Conservation (phyloP, 768 basidiomycete genomes). For the Amanita thiersii region DNA sequence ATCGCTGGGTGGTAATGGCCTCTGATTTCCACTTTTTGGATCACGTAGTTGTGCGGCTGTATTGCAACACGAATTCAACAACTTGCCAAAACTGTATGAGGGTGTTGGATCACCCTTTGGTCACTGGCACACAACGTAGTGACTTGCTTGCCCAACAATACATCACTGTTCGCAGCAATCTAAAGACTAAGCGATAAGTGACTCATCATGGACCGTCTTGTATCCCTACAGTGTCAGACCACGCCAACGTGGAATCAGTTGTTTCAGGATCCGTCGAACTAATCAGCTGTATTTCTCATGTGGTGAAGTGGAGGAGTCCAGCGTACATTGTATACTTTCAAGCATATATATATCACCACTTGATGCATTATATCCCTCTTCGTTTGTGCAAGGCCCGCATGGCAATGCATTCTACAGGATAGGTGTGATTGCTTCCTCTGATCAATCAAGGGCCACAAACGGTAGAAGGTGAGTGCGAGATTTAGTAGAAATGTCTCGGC, state of each 20-base stretch:
- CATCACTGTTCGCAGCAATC: slow-evolving; percentile 89
- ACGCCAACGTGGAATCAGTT: slow-evolving; percentile 92
- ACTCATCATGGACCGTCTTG: not conserved
- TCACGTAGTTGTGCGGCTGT: slow-evolving; percentile 67
- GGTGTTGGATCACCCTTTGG: slow-evolving; percentile 4
- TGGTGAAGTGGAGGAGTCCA: no score
- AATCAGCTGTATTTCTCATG: no score
- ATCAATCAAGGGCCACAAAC: no score
- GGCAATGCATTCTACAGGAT: no score
- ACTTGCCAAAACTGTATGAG: slow-evolving; percentile 83
- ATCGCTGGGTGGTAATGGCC: slow-evolving; percentile 63
- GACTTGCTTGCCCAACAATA: slow-evolving; percentile 91
- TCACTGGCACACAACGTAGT: slow-evolving; percentile 12
- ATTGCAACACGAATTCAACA: slow-evolving; percentile 92
- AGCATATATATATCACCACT: no score
- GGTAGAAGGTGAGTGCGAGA: no score
- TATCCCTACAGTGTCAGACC: slow-evolving; percentile 79
- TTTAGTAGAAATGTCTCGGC: no score
- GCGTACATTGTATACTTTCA: no score
- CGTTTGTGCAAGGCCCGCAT: no score
- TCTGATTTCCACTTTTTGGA: slow-evolving; percentile 83
- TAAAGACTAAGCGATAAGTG: slow-evolving; percentile 23
- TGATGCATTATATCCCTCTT: no score
- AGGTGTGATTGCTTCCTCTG: no score
- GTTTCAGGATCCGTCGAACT: slow-evolving; percentile 89